Percentiles rank a stretch among this genome's conserved stretches.
phyloP scores from a whole-genome alignment of 164 flowering plant species.

The Umbilicus rupestris region DNA sequence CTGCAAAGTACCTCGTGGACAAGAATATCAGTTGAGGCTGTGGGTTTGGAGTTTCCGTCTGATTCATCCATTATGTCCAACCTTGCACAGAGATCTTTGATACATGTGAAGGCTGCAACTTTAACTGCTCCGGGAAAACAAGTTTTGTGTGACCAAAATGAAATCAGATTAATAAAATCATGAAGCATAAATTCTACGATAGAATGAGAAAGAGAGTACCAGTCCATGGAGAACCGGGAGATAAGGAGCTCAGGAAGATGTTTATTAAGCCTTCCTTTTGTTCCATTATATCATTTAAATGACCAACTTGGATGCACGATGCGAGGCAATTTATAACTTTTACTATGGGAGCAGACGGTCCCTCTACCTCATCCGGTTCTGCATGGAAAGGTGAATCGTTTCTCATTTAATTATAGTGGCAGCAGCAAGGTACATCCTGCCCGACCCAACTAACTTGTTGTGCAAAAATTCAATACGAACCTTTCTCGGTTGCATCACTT shows the following conservation, averaged over 20 bases:
- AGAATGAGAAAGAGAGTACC: constrained; percentile 33
- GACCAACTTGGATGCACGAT: constrained; percentile 55
- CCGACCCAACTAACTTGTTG: background rate
- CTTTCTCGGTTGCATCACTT: constrained; percentile 43
- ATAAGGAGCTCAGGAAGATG: constrained; percentile 31
- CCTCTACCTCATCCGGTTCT: constrained; percentile 42
- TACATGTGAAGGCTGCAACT: constrained; percentile 49
- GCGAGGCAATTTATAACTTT: constrained; percentile 61
- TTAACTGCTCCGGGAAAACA: constrained; percentile 42
- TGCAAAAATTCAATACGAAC: constrained; percentile 21
- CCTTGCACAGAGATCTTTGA: constrained; percentile 66
- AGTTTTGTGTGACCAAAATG: background rate
- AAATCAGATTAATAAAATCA: background rate
- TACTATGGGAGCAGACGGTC: constrained; percentile 38
- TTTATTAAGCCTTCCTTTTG: constrained; percentile 47
- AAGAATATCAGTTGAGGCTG: constrained; percentile 10
- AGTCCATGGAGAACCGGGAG: constrained; percentile 59
- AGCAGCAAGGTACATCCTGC: background rate
- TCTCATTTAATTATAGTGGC: background rate
- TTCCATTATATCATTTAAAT: constrained; percentile 39
- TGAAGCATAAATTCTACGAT: background rate
- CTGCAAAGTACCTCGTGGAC: constrained; percentile 49
- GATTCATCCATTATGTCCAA: constrained; percentile 20
- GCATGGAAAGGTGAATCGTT: constrained; percentile 12
- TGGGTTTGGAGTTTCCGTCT: constrained; percentile 16